These are phyloP conservation scores for Pseudocercospora macadamiae DNA, from an alignment of 2,329 filamentous ascomycete genomes.

Conservation along the genomic window DNA sequence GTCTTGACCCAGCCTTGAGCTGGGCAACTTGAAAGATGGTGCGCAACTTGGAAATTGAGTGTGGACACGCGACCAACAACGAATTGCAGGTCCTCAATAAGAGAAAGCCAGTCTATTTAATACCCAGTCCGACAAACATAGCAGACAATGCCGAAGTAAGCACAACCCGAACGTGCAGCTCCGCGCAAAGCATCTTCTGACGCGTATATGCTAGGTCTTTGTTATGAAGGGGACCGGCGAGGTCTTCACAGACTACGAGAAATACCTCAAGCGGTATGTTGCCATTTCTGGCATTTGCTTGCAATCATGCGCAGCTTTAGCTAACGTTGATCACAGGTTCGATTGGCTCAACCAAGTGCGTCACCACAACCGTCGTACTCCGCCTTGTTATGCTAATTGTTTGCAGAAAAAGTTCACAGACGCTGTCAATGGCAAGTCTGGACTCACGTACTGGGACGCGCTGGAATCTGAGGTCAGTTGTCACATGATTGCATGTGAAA, in stretches of 20 bases:
- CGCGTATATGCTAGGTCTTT: constrained; percentile 70
- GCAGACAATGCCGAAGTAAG: constrained; percentile 83
- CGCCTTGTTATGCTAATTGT: constrained; percentile 21
- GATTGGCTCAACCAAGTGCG: constrained; percentile 91
- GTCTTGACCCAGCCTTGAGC: constrained; percentile 27
- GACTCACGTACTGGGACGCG: constrained; percentile 89
- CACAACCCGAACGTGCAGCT: constrained; percentile 15
- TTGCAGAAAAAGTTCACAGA: constrained; percentile 84
- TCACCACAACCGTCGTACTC: neutral
- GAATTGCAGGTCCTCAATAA: constrained; percentile 82
- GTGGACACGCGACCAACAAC: constrained; percentile 25
- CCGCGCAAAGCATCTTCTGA: constrained; percentile 31
- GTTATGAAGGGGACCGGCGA: constrained; percentile 88
- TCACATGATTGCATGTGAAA: constrained; percentile 16
- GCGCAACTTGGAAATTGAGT: constrained; percentile 17
- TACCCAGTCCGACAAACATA: constrained; percentile 70
- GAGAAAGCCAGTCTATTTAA: constrained; percentile 87
- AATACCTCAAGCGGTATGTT: constrained; percentile 78
- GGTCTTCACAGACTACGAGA: constrained; percentile 85
- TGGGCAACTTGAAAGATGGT: constrained; percentile 30
- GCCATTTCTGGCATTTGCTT: neutral
- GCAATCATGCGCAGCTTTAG: neutral
- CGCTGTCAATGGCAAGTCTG: constrained; percentile 91
- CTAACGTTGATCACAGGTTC: constrained; percentile 59
- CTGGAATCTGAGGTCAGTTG: constrained; percentile 50